phyloP scores from a whole-genome alignment of 2,329 filamentous ascomycete species.

The Ceratocystis papillata region DNA sequence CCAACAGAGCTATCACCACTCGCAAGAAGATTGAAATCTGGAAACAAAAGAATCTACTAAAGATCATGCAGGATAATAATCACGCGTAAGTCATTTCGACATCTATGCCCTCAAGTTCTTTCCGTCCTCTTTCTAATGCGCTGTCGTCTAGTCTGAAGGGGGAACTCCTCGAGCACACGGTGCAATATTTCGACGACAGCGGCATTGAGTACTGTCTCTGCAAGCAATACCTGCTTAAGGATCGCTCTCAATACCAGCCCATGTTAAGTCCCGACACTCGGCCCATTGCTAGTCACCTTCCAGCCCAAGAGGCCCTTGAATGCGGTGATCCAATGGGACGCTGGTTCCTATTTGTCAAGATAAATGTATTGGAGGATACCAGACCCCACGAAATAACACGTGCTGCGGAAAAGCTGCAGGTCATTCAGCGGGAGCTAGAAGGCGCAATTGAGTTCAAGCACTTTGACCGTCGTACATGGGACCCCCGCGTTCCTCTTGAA shows the following conservation, averaged over 20 bases:
- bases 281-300: slow-evolving; percentile 32
- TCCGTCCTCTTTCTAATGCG: slow-evolving; percentile 13
- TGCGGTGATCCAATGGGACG: slow-evolving; percentile 40
- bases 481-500: slow-evolving; percentile 39
- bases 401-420: slow-evolving; percentile 42
- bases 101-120: background rate
- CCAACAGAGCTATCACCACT: slow-evolving; percentile 38
- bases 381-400: slow-evolving; percentile 48
- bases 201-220: slow-evolving; percentile 42
- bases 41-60: slow-evolving; percentile 40
- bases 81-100: slow-evolving; percentile 36
- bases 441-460: slow-evolving; percentile 44
- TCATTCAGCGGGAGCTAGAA: slow-evolving; percentile 38
- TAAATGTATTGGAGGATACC: slow-evolving; percentile 45
- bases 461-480: slow-evolving; percentile 44
- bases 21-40: slow-evolving; percentile 48
- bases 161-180: slow-evolving; percentile 44
- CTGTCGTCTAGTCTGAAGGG: slow-evolving; percentile 38
- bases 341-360: slow-evolving; percentile 47
- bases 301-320: slow-evolving; percentile 39
- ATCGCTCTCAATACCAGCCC: slow-evolving; percentile 31
- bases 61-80: slow-evolving; percentile 42
- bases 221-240: slow-evolving; percentile 37
- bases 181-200: slow-evolving; percentile 42
- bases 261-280: slow-evolving; percentile 22